phyloP scores from a whole-genome alignment of 1,284 basidiomycete species.

The Naganishia cerealis region DNA sequence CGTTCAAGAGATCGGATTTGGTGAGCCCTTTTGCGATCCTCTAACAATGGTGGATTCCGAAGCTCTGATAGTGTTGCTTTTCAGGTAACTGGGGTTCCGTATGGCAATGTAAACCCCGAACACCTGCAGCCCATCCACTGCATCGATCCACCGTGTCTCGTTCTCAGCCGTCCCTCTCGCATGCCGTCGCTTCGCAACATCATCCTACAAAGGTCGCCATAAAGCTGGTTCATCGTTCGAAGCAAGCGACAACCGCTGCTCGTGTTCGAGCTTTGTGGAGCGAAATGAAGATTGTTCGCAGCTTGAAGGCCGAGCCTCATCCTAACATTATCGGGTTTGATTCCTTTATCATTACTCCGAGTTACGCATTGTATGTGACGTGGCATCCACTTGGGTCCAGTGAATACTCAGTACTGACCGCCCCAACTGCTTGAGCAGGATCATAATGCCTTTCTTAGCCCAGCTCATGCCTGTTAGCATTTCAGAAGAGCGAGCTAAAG shows the following conservation, averaged over 20 bases:
- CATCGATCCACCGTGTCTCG: slow-evolving; percentile 23
- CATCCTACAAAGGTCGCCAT: slow-evolving; percentile 65
- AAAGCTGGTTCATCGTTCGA: slow-evolving; percentile 81
- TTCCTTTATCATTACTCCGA: slow-evolving; percentile 86
- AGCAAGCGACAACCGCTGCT: slow-evolving; percentile 75
- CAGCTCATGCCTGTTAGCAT: slow-evolving; percentile 79
- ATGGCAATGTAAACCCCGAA: slow-evolving; percentile 44
- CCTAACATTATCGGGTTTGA: slow-evolving; percentile 87
- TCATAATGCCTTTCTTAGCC: slow-evolving; percentile 61
- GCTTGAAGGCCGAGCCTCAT: slow-evolving; percentile 76
- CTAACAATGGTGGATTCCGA: background rate
- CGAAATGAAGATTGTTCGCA: slow-evolving; percentile 87
- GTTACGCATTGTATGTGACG: slow-evolving; percentile 75
- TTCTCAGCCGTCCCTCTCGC: slow-evolving; percentile 12
- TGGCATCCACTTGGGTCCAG: background rate
- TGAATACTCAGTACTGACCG: background rate
- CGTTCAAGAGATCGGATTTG: slow-evolving; percentile 48
- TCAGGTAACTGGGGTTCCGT: slow-evolving; percentile 52
- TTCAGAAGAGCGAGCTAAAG: slow-evolving; percentile 69
- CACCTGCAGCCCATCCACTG: slow-evolving; percentile 30
- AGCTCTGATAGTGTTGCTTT: background rate
- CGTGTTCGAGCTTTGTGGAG: slow-evolving; percentile 87
- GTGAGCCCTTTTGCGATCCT: slow-evolving; percentile 30
- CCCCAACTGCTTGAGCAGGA: slow-evolving; percentile 36
- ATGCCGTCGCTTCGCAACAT: slow-evolving; percentile 29